Evolutionary conservation across 371 early-diverging fungal genomes (phyloP).

Genomic region (Mucor sp.): DNA sequence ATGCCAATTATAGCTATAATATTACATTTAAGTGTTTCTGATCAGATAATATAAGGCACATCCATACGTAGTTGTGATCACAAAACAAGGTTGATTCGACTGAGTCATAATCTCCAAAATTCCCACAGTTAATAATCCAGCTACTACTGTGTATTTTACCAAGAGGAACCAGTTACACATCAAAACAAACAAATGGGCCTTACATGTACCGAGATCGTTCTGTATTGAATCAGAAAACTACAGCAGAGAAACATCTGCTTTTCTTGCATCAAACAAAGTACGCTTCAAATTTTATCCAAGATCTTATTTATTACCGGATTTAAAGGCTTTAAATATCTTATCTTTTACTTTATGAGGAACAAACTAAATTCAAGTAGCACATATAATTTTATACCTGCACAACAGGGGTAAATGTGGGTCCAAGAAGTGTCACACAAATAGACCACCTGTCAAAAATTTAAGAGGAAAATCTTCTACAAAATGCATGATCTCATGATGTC

Average conservation of each 20-base stretch:
- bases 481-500: neutral
- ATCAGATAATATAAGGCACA: neutral
- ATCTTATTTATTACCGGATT: neutral
- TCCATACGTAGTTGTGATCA: neutral
- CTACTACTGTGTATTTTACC: neutral
- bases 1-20: neutral
- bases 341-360: conserved; percentile 1
- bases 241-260: neutral
- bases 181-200: neutral
- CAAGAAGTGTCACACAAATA: conserved; percentile 1
- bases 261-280: neutral
- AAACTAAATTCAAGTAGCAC: conserved; percentile 1
- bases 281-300: neutral
- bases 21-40: neutral
- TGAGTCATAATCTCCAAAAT: neutral
- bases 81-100: neutral
- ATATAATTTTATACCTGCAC: conserved; percentile 1
- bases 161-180: neutral
- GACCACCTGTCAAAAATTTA: conserved; percentile 5
- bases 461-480: neutral
- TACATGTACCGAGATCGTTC: neutral
- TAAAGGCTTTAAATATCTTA: neutral
- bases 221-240: neutral
- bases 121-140: conserved; percentile 2
- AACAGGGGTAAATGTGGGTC: neutral